These are phyloP conservation scores for Catunica adiposa DNA, from an alignment of 2,329 filamentous ascomycete genomes.

Conservation along the genomic window DNA sequence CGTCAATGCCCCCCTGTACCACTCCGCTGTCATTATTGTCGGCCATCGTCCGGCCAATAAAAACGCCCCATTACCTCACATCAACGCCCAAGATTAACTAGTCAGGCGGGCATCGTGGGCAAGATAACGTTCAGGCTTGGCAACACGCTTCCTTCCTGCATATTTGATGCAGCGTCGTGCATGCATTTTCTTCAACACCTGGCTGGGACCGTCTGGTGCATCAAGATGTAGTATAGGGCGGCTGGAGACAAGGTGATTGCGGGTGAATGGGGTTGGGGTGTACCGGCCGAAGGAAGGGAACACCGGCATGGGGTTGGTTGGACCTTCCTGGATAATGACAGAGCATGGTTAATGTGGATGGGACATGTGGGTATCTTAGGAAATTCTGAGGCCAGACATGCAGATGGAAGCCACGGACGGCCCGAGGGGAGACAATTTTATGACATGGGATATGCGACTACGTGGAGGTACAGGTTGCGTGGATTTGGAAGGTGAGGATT, in stretches of 20 bases:
- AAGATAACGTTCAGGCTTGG: too few species aligned
- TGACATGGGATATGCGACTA: not conserved
- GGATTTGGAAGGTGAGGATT: too few species aligned
- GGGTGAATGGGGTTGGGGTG: not conserved
- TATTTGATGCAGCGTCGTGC: too few species aligned
- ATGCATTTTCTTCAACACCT: too few species aligned
- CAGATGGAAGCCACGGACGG: not conserved
- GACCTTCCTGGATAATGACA: not conserved
- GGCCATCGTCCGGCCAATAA: not conserved
- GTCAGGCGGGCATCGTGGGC: too few species aligned
- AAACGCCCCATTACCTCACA: too few species aligned
- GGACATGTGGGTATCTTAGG: not conserved
- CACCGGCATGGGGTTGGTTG: not conserved
- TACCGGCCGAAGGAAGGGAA: not conserved
- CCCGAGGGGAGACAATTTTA: not conserved
- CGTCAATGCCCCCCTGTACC: not conserved
- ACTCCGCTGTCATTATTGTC: not conserved
- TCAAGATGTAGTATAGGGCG: too few species aligned
- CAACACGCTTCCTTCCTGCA: too few species aligned
- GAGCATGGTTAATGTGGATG: not conserved
- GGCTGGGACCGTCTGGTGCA: too few species aligned
- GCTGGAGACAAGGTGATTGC: not conserved
- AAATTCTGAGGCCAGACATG: not conserved
- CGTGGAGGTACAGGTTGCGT: too few species aligned
- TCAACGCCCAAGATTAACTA: too few species aligned